Evolutionary conservation across 768 basidiomycete genomes (phyloP), one percentile per base, ranked within the genome.

Genomic region (Amanita subjunquillea): DNA sequence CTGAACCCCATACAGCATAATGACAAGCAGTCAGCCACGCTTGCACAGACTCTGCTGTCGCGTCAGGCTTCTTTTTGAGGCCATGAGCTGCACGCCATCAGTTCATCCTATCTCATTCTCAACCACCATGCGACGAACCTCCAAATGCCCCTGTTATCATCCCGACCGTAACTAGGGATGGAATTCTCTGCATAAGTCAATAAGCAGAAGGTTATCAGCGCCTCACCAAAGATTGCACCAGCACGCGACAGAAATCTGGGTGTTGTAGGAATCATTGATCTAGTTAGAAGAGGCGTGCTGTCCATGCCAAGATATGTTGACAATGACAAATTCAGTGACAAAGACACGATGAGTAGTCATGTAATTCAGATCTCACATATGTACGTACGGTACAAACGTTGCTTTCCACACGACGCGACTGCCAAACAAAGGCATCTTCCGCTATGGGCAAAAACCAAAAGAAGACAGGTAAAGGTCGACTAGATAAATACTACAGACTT

Each of bases 401-500:
- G 29, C 29, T 29, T 29, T 29, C 29, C 6, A 29, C 23, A 17
- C 17, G 17, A 17, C 4, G 29, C 6, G 29, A 29, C 29, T 30
- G 8, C 41, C 51, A 52, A 52, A 45, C 43, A 52, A 37, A 5
- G 32, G 13, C 51, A 52, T 44, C 12, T 7, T 12, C 10, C 23
- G 10, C 10, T 13, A 87, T 89, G 87, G 82, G 76, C 42, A 87
- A 86, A 61, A 71, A 78, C n/a, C 86, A 91, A 68, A 95, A 94
- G 73, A 96, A 95, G 77, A 93, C 91, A 23, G 93, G 91, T 58
- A 95, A 95, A 69, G 91, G 88, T 59, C 91, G 93, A 62, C 76
- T 95, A 46, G 93, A 97, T 70, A 95, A 95, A 69, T 97, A 95
- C 69, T 97, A 97, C 71, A 92, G 91, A 65, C 87, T 94, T 64